These are phyloP conservation scores for Drechslera avenae DNA, from an alignment of 2,329 filamentous ascomycete genomes.

Conservation along the genomic window DNA sequence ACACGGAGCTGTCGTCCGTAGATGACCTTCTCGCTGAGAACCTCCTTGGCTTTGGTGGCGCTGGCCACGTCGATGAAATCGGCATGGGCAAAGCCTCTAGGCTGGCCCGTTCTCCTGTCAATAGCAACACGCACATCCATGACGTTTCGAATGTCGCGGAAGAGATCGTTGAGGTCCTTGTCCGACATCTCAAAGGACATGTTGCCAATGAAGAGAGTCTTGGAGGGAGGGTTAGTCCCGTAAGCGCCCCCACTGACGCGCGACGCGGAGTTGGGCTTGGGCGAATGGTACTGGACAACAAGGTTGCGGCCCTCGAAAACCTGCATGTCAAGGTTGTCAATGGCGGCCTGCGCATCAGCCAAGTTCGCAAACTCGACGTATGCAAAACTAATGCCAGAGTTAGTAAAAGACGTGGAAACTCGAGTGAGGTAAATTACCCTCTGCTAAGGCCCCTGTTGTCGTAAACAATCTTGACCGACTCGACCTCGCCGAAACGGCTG, in stretches of 20 bases:
- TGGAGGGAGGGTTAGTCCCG: constrained; percentile 57
- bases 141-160: constrained; percentile 71
- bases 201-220: constrained; percentile 81
- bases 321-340: constrained; percentile 63
- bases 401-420: constrained; percentile 6
- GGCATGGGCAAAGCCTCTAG: constrained; percentile 81
- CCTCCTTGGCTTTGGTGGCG: constrained; percentile 64
- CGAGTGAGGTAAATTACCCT: constrained; percentile 58
- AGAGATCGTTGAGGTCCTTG: constrained; percentile 77
- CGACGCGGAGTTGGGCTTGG: constrained; percentile 23
- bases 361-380: constrained; percentile 65
- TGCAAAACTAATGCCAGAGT: constrained; percentile 60
- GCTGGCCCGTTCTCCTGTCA: constrained; percentile 78
- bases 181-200: constrained; percentile 86
- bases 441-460: constrained; percentile 69
- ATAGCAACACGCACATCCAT: constrained; percentile 80
- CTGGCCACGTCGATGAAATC: constrained; percentile 74
- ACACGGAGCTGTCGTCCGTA: constrained; percentile 69
- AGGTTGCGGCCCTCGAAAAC: constrained; percentile 68
- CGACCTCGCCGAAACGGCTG: constrained; percentile 61
- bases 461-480: constrained; percentile 60
- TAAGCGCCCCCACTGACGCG: constrained; percentile 1
- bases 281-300: constrained; percentile 63
- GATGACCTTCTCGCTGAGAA: constrained; percentile 63
- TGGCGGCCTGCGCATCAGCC: constrained; percentile 61